phyloP scores from a whole-genome alignment of 1,284 basidiomycete species.

The Irpex sp. region DNA sequence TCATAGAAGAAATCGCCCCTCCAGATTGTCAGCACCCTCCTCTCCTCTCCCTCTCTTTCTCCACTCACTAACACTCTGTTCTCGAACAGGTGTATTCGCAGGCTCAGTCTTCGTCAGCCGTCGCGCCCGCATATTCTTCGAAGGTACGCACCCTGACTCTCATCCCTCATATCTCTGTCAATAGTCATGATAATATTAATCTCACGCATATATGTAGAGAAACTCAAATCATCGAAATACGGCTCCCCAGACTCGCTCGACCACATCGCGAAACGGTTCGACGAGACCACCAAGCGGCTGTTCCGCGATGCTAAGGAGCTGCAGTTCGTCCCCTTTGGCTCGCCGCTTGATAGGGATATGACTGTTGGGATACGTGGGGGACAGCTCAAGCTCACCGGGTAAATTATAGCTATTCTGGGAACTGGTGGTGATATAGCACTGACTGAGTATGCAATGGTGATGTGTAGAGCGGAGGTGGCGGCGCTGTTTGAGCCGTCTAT shows the following conservation, averaged over 20 bases:
- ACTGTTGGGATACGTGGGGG: slow-evolving; percentile 67
- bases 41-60: slow-evolving; percentile 6
- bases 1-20: slow-evolving; percentile 77
- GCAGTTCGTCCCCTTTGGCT: slow-evolving; percentile 74
- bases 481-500: slow-evolving; percentile 75
- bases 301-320: slow-evolving; percentile 64
- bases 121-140: slow-evolving; percentile 62
- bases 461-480: slow-evolving; percentile 52
- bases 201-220: slow-evolving; percentile 39
- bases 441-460: too few species aligned
- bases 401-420: too few species aligned
- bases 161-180: too few species aligned
- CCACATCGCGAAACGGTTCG: slow-evolving; percentile 70
- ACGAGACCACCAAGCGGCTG: slow-evolving; percentile 75
- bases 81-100: slow-evolving; percentile 59
- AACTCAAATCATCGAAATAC: slow-evolving; percentile 66
- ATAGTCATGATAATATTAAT: not conserved
- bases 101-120: slow-evolving; percentile 80
- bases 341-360: slow-evolving; percentile 68
- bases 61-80: slow-evolving; percentile 5
- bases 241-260: slow-evolving; percentile 65
- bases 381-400: slow-evolving; percentile 70
- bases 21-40: slow-evolving; percentile 56
- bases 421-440: too few species aligned
- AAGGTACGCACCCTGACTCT: slow-evolving; percentile 36